Evolutionary conservation across 1,139 yeast species (phyloP), one percentile per base, ranked within the genome.

Genomic region (Yamadazyma triangularis): DNA sequence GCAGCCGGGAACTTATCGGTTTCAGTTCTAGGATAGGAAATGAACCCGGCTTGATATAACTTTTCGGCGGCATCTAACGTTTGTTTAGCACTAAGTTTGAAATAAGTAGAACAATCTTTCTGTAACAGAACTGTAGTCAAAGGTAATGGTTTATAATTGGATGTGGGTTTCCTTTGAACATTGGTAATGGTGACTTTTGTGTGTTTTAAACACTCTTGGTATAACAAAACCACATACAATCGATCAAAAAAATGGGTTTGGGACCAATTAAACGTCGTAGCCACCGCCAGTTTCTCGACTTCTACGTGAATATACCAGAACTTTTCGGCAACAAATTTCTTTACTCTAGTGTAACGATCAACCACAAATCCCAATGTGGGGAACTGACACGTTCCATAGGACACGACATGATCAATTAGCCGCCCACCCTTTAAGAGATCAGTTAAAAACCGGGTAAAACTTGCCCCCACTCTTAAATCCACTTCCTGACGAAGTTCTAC

Each of bases 311-410:
- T 61, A 42, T 59, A 67, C 97, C 97, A 93, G 50, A 86, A 89
- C 13, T 71, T 72, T 50, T 93, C 97, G 0, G 86, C 73, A 4
- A 70, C 60, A 52, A 91, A 91, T 38, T 66, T 64, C 49, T 77
- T 71, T 15, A 84, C 86, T 33, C 96, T 64, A 38, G 78, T 78
- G 52, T 80, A 88, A 38, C 98, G 63, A 51, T 93, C 98, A n/a
- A 91, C 97, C 1, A 93, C 89, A 57, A 93, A 93, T 2, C 98
- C 97, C 31, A 93, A 62, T 0, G 98, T 91, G 2, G 99, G 99
- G 45, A 91, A 91, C 52, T 93, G 99, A 52, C 99, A 93, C 1
- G 96, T 78, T 1, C 98, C 97, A 52, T 88, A 89, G 1, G 95
- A 86, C 41, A 64, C 63, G 23, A 60, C 44, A 38, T 58, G 53